phyloP scores from a whole-genome alignment of 495 filamentous ascomycete genomes.

The Xylaria castorea region DNA sequence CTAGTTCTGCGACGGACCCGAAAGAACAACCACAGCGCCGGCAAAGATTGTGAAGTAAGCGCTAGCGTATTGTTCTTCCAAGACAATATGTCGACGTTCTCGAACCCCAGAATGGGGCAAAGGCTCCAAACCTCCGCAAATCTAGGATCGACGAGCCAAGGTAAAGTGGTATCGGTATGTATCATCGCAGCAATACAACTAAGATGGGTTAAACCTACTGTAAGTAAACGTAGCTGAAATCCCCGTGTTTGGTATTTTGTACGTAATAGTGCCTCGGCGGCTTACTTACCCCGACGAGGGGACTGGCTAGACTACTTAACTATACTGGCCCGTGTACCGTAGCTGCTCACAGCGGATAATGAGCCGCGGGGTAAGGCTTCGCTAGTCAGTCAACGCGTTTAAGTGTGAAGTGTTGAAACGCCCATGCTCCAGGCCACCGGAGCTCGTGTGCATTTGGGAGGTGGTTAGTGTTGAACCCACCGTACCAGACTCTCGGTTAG shows the following conservation, averaged over 20 bases:
- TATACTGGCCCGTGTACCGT: background rate
- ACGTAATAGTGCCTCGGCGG: slow-evolving; percentile 23
- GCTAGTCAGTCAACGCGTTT: background rate
- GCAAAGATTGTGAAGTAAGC: background rate
- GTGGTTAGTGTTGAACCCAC: background rate
- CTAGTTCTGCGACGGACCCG: background rate
- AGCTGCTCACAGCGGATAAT: background rate
- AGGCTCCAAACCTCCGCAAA: slow-evolving; percentile 17
- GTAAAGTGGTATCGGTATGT: slow-evolving; percentile 5
- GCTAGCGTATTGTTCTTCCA: slow-evolving; percentile 2
- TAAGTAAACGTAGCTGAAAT: background rate
- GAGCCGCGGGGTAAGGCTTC: slow-evolving; percentile 18
- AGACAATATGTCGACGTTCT: slow-evolving; percentile 5
- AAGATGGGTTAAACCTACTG: background rate
- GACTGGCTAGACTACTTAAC: background rate
- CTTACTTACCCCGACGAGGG: slow-evolving; percentile 5
- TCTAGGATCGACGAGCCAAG: background rate
- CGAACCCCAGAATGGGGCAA: slow-evolving; percentile 18
- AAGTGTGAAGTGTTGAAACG: background rate
- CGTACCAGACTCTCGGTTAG: background rate
- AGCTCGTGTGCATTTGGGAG: background rate
- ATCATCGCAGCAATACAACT: background rate
- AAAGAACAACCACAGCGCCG: slow-evolving; percentile 5
- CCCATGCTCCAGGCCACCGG: background rate
- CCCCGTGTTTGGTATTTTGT: slow-evolving; percentile 18